Evolutionary conservation across 1,139 yeast species (phyloP).

Genomic region (Taiozyma sp.): DNA sequence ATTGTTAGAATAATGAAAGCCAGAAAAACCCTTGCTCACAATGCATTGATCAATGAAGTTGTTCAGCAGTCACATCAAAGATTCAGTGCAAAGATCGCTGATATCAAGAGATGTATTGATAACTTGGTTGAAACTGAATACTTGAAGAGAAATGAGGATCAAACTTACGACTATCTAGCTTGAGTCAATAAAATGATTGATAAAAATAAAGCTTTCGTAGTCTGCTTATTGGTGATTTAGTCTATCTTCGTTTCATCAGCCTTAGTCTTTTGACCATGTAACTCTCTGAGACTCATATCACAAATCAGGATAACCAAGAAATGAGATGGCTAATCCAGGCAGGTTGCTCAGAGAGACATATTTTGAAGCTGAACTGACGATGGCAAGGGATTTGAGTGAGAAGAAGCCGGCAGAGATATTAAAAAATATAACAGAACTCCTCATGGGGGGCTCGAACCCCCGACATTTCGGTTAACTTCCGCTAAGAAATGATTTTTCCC

Average conservation of each 20-base stretch:
- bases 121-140: conserved; percentile 83
- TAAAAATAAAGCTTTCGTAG: neutral
- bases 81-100: conserved; percentile 79
- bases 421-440: neutral
- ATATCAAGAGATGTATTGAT: conserved; percentile 84
- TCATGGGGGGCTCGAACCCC: conserved; percentile 1
- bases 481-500: neutral
- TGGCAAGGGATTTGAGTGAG: too few relatives aligned
- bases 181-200: conserved; percentile 3
- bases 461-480: conserved; percentile 1
- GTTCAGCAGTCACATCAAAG: conserved; percentile 81
- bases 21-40: conserved; percentile 73
- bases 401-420: neutral
- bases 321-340: too few relatives aligned
- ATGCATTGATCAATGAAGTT: conserved; percentile 80
- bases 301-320: too few relatives aligned
- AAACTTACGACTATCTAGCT: conserved; percentile 77
- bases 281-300: too few relatives aligned
- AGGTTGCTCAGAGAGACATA: too few relatives aligned
- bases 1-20: conserved; percentile 97
- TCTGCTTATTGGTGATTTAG: neutral
- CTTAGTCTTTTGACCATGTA: too few relatives aligned
- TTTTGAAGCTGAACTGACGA: too few relatives aligned
- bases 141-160: conserved; percentile 69
- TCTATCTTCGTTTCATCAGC: too few relatives aligned